Conservation (phyloP, 2,329 filamentous ascomycete genomes). For the Ophiostoma himal-ulmi region DNA sequence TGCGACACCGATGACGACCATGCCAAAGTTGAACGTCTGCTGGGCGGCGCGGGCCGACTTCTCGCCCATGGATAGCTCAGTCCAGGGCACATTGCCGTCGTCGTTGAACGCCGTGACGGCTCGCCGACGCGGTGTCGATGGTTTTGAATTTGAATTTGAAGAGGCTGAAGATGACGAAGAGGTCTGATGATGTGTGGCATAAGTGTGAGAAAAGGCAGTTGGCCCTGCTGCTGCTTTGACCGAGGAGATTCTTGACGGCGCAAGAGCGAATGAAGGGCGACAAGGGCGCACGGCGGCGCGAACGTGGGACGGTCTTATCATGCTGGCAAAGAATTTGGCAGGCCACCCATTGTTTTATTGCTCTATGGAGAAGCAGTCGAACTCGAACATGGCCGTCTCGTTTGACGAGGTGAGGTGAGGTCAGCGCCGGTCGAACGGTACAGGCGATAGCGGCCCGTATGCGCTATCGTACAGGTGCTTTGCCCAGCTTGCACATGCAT, state of each 20-base stretch:
- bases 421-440: neutral
- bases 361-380: neutral
- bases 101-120: slow-evolving; percentile 81
- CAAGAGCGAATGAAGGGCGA: neutral
- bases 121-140: slow-evolving; percentile 50
- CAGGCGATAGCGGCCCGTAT: neutral
- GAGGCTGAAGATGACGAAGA: slow-evolving; percentile 26
- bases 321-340: slow-evolving; percentile 16
- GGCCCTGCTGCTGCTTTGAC: slow-evolving; percentile 37
- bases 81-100: slow-evolving; percentile 76
- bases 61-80: slow-evolving; percentile 65
- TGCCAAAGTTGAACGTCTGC: slow-evolving; percentile 79
- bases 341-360: slow-evolving; percentile 12
- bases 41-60: slow-evolving; percentile 82
- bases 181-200: slow-evolving; percentile 50
- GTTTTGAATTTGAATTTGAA: slow-evolving; percentile 15
- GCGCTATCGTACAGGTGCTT: neutral
- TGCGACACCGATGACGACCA: slow-evolving; percentile 68
- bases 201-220: neutral
- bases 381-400: neutral
- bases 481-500: slow-evolving; percentile 2
- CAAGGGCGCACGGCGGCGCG: slow-evolving; percentile 12
- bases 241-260: slow-evolving; percentile 19
- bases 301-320: slow-evolving; percentile 19
- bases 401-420: neutral